Base-by-base conservation (phyloP, 106 monocot genomes). In the Triglochin maritima region DNA sequence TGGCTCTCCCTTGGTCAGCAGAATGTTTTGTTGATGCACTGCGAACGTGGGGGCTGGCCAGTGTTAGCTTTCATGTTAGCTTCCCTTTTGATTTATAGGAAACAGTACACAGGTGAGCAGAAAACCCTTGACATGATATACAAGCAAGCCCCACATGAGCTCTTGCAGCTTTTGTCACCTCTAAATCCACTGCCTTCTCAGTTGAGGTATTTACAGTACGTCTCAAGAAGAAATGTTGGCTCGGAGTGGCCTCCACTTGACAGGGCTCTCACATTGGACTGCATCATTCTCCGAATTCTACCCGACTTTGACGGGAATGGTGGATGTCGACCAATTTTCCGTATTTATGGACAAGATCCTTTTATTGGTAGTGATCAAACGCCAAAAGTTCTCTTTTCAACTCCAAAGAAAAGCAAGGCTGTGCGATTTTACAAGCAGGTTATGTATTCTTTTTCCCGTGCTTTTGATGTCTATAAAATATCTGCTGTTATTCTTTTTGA, bases 1-100 rank as follows among this genome's bases (percentile, higher is more conserved):
- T 95, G 94, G 94, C 85, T 95, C 8, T 90, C 87, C 59, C 68
- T 88, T 12, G 72, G 85, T 11, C 88, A 81, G 56, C 81, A 87
- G 46, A 90, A 95, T 62, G 16, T 90, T 5, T 62, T 95, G 60
- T 60, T 95, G 43, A 85, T 95, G 90, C 85, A 95, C 56, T 95
- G 95, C 44, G 95, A 95, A 63, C 60, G 78, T 50, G 95, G 95
- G 60, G 95, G 95, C 11, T 95, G 95, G 95, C 83, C 95, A 11
- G 90, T 90, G 48, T 77, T 95, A 17, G 90, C 95, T 45, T 95
- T 95, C 70, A 95, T 95, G 95, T 67, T 95, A 50, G 95, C 95
- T 11, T 82, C 76, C 1, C 85, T 95, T 69, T 63, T 95, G 65
- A 76, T 95, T 7, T 90, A 95, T 54, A 76, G 85, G 57, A 90